Base-by-base conservation (phyloP, 2,329 filamentous ascomycete genomes). In the Paradendryphiella salina region DNA sequence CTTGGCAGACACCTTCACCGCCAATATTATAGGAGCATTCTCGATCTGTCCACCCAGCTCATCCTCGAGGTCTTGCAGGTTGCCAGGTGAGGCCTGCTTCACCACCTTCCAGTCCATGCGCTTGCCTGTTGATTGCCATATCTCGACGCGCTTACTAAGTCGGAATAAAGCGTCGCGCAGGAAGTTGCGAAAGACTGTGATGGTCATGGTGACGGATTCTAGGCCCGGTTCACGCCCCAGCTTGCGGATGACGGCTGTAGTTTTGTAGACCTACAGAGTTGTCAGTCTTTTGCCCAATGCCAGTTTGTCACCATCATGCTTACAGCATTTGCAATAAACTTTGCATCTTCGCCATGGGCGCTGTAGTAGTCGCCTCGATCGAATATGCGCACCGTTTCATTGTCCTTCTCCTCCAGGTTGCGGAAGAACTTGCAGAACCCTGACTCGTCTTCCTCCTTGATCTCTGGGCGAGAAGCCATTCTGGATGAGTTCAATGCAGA, bases 381-480 rank as follows among this genome's bases (percentile, higher is more conserved):
- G 70, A 97, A 97, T 53, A 99, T 87, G 46, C 94, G 87, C 46
- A 99, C 82, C 0, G 90, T 92, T 46, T 89, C 87, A 32, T 85
- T 82, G 62, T 85, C 84, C 45, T 85, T 84, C 11, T 79, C 66
- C 5, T 90, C 85, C 2, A 99, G 81, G n/a, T 86, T 87, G 64
- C 93, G 93, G 80, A 95, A 99, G 77, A 91, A 96, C 63, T 87
- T 90, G 77, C 97, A 96, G 80, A 99, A 99, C 61, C 93, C 91
- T 69, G 87, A 86, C 79, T 99, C 94, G 71, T 99, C 94, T 68
- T 99, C 95, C 71, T 97, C 90, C 69, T 82, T 82, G 56, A 84
- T 74, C 62, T 84, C 81, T 10, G 81, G 81, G 56, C 81, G 72
- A 31, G 80, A 82, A 45, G 76, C 76, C 81, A 83, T 83, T 35